Conservation (phyloP, 345 rosid species). For the Syzygium grande region DNA sequence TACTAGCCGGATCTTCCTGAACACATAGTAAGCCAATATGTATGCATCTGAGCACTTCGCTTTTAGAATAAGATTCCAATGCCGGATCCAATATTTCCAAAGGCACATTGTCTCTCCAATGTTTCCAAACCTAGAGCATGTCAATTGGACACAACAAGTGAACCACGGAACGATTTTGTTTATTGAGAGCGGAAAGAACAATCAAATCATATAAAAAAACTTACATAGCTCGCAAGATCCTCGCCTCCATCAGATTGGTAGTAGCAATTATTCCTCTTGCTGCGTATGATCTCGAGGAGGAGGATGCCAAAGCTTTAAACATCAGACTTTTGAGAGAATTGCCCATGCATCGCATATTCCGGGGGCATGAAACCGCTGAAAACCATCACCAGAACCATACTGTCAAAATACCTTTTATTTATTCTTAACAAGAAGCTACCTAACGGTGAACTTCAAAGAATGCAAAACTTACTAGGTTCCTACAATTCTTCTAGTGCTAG, state of each 20-base stretch:
- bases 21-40: conserved; percentile 16
- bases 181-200: neutral
- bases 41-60: conserved; percentile 23
- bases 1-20: conserved; percentile 4
- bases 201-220: neutral
- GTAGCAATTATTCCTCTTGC: conserved; percentile 3
- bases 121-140: neutral
- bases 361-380: neutral
- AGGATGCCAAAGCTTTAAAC: conserved; percentile 3
- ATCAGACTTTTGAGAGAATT: conserved; percentile 11
- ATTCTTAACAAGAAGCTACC: neutral
- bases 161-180: neutral
- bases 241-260: conserved; percentile 2
- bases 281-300: neutral
- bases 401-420: neutral
- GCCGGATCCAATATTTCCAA: neutral
- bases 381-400: neutral
- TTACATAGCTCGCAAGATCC: conserved; percentile 2
- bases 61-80: neutral
- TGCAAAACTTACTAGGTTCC: neutral
- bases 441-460: neutral
- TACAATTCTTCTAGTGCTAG: neutral
- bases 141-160: neutral
- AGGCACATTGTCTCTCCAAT: neutral
- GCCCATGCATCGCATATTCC: neutral